Conservation (phyloP, 2,329 filamentous ascomycete genomes). For the Ophiocordyceps sinensis region DNA sequence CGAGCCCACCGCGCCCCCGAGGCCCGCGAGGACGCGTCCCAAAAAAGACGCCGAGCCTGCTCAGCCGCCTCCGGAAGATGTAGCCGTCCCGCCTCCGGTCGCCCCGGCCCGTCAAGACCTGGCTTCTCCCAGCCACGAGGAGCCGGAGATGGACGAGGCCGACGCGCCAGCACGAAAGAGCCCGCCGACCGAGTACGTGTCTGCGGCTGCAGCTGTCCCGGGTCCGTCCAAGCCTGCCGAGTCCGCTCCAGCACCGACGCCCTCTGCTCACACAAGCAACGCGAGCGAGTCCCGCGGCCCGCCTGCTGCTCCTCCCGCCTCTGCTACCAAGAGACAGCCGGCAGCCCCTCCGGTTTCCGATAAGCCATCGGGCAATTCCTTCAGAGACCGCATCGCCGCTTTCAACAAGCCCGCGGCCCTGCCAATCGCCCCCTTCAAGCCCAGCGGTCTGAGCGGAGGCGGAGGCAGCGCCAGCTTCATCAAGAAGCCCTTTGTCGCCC, state of each 20-base stretch:
- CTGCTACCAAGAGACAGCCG: constrained; percentile 22
- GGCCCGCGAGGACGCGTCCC: constrained; percentile 59
- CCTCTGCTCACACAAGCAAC: constrained; percentile 17
- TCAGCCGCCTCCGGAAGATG: constrained; percentile 20
- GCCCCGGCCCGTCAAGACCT: constrained; percentile 14
- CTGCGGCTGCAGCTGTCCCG: constrained; percentile 13
- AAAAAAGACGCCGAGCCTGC: constrained; percentile 39
- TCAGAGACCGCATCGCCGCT: constrained; percentile 89
- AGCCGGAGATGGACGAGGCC: constrained; percentile 12
- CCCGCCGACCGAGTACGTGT: constrained; percentile 20
- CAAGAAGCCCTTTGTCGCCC: constrained; percentile 93
- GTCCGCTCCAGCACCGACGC: constrained; percentile 7
- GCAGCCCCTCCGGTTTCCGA: constrained; percentile 51
- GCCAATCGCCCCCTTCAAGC: constrained; percentile 83
- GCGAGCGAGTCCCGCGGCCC: constrained; percentile 23
- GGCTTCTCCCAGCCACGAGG: constrained; percentile 13
- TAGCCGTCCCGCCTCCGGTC: constrained; percentile 19
- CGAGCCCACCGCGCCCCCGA: constrained; percentile 78
- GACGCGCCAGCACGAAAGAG: constrained; percentile 14
- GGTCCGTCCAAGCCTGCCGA: constrained; percentile 16
- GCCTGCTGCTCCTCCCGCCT: constrained; percentile 13
- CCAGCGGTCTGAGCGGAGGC: constrained; percentile 44
- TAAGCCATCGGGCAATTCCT: constrained; percentile 64
- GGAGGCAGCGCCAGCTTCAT: constrained; percentile 53
- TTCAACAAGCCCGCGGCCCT: constrained; percentile 86